These are phyloP conservation scores for Rhynchospora tenuis DNA, from an alignment of 176 grass and related monocot genomes.

Conservation along the genomic window DNA sequence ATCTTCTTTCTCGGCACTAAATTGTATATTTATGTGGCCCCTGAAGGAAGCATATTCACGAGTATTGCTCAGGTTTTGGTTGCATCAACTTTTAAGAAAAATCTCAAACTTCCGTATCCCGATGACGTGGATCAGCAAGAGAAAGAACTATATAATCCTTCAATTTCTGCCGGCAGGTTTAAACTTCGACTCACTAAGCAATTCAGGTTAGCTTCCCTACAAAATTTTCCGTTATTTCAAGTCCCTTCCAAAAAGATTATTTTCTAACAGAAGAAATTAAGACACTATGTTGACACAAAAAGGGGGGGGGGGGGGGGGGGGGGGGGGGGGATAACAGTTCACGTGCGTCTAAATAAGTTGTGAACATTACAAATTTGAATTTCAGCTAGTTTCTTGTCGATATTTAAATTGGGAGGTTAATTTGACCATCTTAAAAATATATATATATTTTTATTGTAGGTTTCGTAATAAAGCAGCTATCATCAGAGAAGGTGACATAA, in stretches of 20 bases:
- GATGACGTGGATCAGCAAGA: constrained; percentile 45
- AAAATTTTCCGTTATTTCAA: background rate
- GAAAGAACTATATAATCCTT: constrained; percentile 43
- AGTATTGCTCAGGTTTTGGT: constrained; percentile 41
- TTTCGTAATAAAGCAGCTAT: constrained; percentile 69
- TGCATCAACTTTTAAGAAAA: constrained; percentile 48
- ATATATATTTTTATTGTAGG: constrained; percentile 24
- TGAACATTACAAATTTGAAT: too few relatives aligned
- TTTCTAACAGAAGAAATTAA: too few relatives aligned
- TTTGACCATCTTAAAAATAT: too few relatives aligned
- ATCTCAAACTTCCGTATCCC: constrained; percentile 32
- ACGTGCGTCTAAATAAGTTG: too few relatives aligned
- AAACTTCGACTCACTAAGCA: constrained; percentile 62
- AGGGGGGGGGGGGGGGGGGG: too few relatives aligned
- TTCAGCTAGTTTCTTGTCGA: too few relatives aligned
- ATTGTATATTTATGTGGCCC: constrained; percentile 47
- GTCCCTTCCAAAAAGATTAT: too few relatives aligned
- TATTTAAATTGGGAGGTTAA: too few relatives aligned
- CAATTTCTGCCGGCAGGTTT: constrained; percentile 18
- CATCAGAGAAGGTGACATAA: constrained; percentile 42
- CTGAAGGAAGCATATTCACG: constrained; percentile 53
- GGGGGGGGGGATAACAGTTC: too few relatives aligned
- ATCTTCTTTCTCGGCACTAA: constrained; percentile 47
- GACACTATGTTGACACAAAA: too few relatives aligned
- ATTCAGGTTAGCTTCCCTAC: constrained; percentile 13